Evolutionary conservation across 495 filamentous ascomycete species (phyloP), one percentile per base, ranked within the genome.

Genomic region (Rusavskia elegans): DNA sequence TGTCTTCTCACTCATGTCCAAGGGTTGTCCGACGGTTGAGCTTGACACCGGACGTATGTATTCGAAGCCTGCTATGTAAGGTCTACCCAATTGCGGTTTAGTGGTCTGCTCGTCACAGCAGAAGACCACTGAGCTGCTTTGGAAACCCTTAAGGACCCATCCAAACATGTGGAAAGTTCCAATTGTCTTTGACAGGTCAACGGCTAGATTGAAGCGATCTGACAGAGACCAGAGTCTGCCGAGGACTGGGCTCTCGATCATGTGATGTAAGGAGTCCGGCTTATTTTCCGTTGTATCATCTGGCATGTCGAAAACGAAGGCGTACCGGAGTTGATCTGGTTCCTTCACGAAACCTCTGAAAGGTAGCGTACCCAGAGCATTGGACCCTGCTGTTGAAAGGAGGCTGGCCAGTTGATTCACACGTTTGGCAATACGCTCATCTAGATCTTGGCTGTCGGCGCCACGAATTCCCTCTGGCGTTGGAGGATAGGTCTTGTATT

Each of bases 61-160:
- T n/a, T 57, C 36, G 38, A 57, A 55, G 10, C 54, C 54, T 39
- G 53, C 46, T 9, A 57, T 13, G 45, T 55, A 54, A 20, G 54
- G 54, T 38, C 7, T 19, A 2, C n/a, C 8, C 3, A 42, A 21
- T 11, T 42, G 39, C 20, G 39, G n/a, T 9, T 17, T 42, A 8
- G n/a, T 9, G 39, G n/a, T 21, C 20, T 17, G 20, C 39, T 19
- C n/a, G 39, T 21, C 20, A 19, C 3, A 19, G 39, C 39, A 42
- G 39, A 42, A 42, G 8, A 42, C n/a, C n/a, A 42, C 39, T 19
- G 39, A 42, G 6, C 20, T 17, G 39, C 39, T 42, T 21, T 20
- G 39, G 39, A 42, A 42, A 1, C 39, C 39, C 20, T 42, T 42
- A 2, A 42, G n/a, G 14, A 42, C 39, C 39, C 39, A 42, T 42